These are phyloP conservation scores for Russula vinacea DNA, from an alignment of 768 basidiomycete species.

Conservation along the genomic window DNA sequence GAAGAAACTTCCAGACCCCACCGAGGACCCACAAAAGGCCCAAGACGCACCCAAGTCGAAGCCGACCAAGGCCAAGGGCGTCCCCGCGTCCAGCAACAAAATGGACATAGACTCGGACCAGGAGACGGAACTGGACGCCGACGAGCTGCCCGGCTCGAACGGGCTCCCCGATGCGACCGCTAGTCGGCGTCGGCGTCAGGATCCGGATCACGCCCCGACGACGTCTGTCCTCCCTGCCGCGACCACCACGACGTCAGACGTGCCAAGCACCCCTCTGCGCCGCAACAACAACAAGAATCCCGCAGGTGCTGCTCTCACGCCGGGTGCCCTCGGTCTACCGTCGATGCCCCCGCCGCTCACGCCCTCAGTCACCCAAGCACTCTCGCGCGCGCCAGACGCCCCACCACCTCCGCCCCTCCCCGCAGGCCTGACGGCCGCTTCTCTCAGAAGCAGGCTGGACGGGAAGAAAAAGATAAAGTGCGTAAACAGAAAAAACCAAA, in stretches of 20 bases:
- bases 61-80: conserved; percentile 22
- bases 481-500: conserved; percentile 35
- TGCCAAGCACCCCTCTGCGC: conserved; percentile 12
- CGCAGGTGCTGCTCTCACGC: conserved; percentile 2
- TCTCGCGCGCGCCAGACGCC: conserved; percentile 37
- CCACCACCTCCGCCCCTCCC: conserved; percentile 47
- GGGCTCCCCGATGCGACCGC: not conserved
- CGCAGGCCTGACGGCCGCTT: conserved; percentile 52
- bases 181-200: not conserved
- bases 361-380: conserved; percentile 60
- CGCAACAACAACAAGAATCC: not conserved
- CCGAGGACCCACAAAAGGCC: conserved; percentile 16
- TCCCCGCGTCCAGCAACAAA: not conserved
- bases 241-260: not conserved
- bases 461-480: conserved; percentile 75
- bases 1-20: conserved; percentile 41
- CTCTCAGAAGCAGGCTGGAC: conserved; percentile 57
- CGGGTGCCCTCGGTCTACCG: conserved; percentile 34
- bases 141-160: conserved; percentile 19
- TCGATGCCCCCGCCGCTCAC: conserved; percentile 58
- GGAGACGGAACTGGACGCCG: conserved; percentile 15
- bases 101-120: conserved; percentile 19
- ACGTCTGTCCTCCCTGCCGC: conserved; percentile 2
- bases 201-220: conserved; percentile 5
- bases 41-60: conserved; percentile 23